These are phyloP conservation scores for Rosa chinensis DNA, from an alignment of 306 rosid species.

Conservation along the genomic window DNA sequence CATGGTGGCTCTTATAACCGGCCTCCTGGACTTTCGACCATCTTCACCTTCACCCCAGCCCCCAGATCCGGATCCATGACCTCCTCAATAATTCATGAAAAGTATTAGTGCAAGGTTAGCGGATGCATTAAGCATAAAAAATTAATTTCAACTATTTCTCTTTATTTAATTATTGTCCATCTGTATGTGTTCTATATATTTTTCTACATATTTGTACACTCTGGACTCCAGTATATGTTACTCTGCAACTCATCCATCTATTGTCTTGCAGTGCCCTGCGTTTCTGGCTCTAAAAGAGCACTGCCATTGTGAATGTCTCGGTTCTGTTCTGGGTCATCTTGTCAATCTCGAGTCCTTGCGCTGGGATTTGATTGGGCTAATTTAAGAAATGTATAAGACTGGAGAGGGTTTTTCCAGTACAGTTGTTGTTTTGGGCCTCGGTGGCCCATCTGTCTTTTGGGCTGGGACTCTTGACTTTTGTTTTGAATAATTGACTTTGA, in stretches of 20 bases:
- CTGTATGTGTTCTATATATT: too few species aligned
- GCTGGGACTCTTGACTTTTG: not conserved
- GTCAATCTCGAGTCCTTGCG: too few species aligned
- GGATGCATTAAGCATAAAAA: too few species aligned
- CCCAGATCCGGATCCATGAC: not conserved
- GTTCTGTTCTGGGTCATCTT: too few species aligned
- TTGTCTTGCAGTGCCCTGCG: slow-evolving; percentile 3
- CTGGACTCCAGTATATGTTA: too few species aligned
- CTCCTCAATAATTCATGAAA: not conserved
- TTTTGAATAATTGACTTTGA: too few species aligned
- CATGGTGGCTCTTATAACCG: not conserved
- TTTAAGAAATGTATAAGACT: not conserved
- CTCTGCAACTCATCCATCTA: not conserved
- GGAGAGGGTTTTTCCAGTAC: not conserved
- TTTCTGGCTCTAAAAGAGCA: not conserved
- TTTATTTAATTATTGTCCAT: too few species aligned
- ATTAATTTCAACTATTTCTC: too few species aligned
- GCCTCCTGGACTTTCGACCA: not conserved
- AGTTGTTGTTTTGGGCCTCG: not conserved
- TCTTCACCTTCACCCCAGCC: not conserved
- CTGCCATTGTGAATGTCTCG: not conserved
- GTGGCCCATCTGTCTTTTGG: not conserved
- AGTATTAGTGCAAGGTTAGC: not conserved
- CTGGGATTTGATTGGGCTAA: not conserved
- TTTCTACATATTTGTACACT: not conserved